phyloP scores from a whole-genome alignment of 1,284 basidiomycete species.

The Peniophora sp. region DNA sequence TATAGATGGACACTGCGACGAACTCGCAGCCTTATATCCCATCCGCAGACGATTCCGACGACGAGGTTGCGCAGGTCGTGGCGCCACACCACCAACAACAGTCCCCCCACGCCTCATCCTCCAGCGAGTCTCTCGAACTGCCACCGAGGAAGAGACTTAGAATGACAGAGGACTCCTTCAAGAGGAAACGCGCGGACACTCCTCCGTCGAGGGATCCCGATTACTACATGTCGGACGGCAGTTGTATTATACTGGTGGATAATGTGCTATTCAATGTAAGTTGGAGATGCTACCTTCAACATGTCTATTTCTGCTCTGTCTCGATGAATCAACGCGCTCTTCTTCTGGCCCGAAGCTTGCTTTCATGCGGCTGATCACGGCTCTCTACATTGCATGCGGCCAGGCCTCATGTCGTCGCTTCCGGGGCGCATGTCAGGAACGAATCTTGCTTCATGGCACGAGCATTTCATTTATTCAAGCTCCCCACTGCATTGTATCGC shows the following conservation, averaged over 20 bases:
- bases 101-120: slow-evolving; percentile 1
- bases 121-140: not conserved
- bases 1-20: not conserved
- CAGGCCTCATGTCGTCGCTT: no score
- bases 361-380: no score
- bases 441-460: no score
- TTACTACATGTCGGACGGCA: slow-evolving; percentile 27
- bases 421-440: no score
- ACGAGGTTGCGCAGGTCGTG: slow-evolving; percentile 7
- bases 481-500: no score
- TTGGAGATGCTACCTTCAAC: not conserved
- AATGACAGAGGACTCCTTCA: slow-evolving; percentile 9
- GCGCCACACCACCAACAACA: slow-evolving; percentile 7
- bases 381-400: no score
- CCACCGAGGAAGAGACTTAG: not conserved
- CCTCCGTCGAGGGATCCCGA: slow-evolving; percentile 14
- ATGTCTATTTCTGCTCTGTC: slow-evolving; percentile 1
- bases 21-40: slow-evolving; percentile 6
- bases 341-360: no score
- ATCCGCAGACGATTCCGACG: slow-evolving; percentile 7
- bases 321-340: no score
- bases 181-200: not conserved
- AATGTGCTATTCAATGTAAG: slow-evolving; percentile 28
- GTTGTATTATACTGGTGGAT: slow-evolving; percentile 24
- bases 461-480: no score